Evolutionary conservation across 768 basidiomycete species (phyloP).

Genomic region (Epithele typhae): DNA sequence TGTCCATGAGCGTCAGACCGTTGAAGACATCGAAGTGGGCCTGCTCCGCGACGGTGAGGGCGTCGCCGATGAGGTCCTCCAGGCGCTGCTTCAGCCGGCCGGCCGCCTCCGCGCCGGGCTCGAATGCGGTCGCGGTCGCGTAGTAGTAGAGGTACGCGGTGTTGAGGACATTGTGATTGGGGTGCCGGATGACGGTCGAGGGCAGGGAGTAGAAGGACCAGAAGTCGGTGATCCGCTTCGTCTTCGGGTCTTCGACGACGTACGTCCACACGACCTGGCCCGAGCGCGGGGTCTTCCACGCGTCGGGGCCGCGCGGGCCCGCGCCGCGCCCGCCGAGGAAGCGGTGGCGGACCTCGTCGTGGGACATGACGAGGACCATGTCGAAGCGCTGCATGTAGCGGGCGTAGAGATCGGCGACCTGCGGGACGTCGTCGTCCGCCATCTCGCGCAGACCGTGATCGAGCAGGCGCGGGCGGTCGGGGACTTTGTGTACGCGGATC

Average conservation of each 20-base stretch:
- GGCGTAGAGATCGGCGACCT: constrained; percentile 65
- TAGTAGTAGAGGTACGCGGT: constrained; percentile 98
- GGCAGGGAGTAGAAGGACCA: constrained; percentile 97
- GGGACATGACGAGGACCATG: constrained; percentile 67
- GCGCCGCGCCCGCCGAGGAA: constrained; percentile 81
- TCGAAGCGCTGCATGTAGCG: constrained; percentile 85
- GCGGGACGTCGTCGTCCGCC: constrained; percentile 69
- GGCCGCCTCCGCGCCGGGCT: constrained; percentile 56
- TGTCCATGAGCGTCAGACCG: constrained; percentile 93
- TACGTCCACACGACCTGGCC: constrained; percentile 95
- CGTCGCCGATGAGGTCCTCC: constrained; percentile 69
- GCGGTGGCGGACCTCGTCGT: constrained; percentile 82
- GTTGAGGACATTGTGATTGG: constrained; percentile 71
- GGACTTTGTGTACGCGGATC: constrained; percentile 70
- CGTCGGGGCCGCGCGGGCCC: constrained; percentile 41
- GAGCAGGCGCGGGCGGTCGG: constrained; percentile 40
- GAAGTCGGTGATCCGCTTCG: constrained; percentile 87
- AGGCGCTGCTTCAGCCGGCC: constrained; percentile 66
- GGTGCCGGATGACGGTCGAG: constrained; percentile 80
- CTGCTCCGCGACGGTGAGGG: constrained; percentile 75
- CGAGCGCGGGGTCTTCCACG: constrained; percentile 43
- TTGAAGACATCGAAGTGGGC: constrained; percentile 97
- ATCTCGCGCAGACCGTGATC: constrained; percentile 79
- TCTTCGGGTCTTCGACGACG: constrained; percentile 90
- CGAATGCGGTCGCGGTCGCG: constrained; percentile 73